Conservation (phyloP, 2,329 filamentous ascomycete genomes). For the Coleophoma crateriformis region DNA sequence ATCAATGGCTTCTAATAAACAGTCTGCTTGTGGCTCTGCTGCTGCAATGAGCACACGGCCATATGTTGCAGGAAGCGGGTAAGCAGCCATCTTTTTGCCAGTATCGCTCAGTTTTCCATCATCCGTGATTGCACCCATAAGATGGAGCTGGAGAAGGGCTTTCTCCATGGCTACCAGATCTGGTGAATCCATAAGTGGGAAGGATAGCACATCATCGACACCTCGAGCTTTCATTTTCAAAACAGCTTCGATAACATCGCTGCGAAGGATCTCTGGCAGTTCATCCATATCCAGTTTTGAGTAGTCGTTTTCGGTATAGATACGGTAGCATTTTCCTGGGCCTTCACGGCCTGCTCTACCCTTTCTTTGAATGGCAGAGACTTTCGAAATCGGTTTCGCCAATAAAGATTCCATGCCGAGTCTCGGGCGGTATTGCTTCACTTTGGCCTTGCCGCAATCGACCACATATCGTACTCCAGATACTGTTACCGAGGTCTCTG, state of each 20-base stretch:
- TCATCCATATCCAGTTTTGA: constrained; percentile 65
- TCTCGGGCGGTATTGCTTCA: constrained; percentile 82
- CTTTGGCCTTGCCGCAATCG: constrained; percentile 89
- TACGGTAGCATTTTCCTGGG: constrained; percentile 79
- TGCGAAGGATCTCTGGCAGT: constrained; percentile 83
- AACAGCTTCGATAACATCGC: constrained; percentile 79
- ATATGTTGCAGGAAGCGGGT: constrained; percentile 77
- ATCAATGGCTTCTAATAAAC: constrained; percentile 78
- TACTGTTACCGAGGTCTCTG: constrained; percentile 96
- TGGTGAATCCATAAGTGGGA: constrained; percentile 81
- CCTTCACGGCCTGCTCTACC: constrained; percentile 92
- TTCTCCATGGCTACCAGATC: constrained; percentile 73
- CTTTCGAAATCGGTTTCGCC: constrained; percentile 86
- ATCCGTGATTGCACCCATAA: constrained; percentile 70
- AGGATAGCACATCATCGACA: constrained; percentile 72
- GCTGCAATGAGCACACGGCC: constrained; percentile 81
- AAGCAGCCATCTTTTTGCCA: constrained; percentile 72
- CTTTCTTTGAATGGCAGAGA: constrained; percentile 84
- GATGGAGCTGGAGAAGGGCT: constrained; percentile 73
- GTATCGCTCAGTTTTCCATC: constrained; percentile 67
- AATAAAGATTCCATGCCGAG: constrained; percentile 88
- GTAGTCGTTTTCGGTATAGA: constrained; percentile 82
- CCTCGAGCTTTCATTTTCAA: constrained; percentile 92
- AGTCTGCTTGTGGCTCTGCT: constrained; percentile 62
- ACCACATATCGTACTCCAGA: constrained; percentile 88